A percentile compares a stretch with the other conserved stretches of the same genome.
Conservation (phyloP, 352 stramenopile genomes). For the Phytopythium helicoides region DNA sequence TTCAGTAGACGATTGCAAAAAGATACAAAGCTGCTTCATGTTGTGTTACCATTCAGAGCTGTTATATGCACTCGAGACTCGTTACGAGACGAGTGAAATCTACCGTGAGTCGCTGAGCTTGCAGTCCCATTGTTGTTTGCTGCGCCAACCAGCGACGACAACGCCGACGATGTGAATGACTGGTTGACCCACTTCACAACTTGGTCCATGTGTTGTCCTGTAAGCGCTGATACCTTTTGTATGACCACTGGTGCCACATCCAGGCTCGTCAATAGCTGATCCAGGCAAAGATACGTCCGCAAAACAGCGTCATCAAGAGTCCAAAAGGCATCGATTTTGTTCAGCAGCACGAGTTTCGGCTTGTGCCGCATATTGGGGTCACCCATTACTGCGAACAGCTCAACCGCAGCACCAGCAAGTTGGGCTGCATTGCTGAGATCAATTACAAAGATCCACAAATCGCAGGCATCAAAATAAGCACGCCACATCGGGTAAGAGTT, state of each 20-base stretch:
- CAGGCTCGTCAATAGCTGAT: slow-evolving; percentile 34
- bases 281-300: slow-evolving; percentile 48
- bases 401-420: slow-evolving; percentile 43
- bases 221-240: slow-evolving; percentile 56
- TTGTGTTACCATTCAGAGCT: not conserved
- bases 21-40: not conserved
- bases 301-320: slow-evolving; percentile 48
- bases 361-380: slow-evolving; percentile 53
- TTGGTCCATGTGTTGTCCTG: slow-evolving; percentile 52
- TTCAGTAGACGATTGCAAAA: too few species aligned
- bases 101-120: not conserved
- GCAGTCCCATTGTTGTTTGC: not conserved
- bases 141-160: not conserved
- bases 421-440: slow-evolving; percentile 55
- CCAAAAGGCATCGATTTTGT: slow-evolving; percentile 58
- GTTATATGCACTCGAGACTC: not conserved
- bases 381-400: slow-evolving; percentile 65
- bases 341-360: slow-evolving; percentile 64
- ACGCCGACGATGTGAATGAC: slow-evolving; percentile 7
- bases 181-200: slow-evolving; percentile 60
- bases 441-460: slow-evolving; percentile 74
- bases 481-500: slow-evolving; percentile 74
- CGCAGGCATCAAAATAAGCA: slow-evolving; percentile 57
- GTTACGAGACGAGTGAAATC: not conserved
- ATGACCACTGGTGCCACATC: slow-evolving; percentile 42